Evolutionary conservation across 2,329 filamentous ascomycete genomes (phyloP).

Genomic region (Aureobasidium sp.): DNA sequence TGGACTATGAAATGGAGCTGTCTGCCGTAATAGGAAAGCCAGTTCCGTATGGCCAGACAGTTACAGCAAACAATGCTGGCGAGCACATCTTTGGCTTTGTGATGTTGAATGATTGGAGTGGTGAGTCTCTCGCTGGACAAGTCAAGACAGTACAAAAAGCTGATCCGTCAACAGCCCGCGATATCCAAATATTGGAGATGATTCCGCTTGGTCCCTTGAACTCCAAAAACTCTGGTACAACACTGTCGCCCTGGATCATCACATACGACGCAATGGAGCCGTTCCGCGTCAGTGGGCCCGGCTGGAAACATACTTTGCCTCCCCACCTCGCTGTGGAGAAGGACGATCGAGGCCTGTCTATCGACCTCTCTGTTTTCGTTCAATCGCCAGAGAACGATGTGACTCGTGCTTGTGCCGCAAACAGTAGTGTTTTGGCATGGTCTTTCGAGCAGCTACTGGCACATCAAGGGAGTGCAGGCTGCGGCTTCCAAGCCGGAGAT

Average conservation of each 20-base stretch:
- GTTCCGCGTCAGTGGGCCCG: conserved; percentile 23
- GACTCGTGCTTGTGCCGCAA: conserved; percentile 23
- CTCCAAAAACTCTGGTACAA: conserved; percentile 54
- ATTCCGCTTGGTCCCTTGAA: conserved; percentile 55
- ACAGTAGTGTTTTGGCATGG: conserved; percentile 38
- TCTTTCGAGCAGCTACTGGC: conserved; percentile 41
- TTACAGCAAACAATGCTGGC: conserved; percentile 37
- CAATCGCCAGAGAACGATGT: conserved; percentile 15
- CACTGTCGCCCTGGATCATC: conserved; percentile 56
- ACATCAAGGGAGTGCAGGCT: conserved; percentile 38
- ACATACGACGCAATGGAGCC: conserved; percentile 51
- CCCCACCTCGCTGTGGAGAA: conserved; percentile 22
- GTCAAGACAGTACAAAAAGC: conserved; percentile 15
- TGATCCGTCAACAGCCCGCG: conserved; percentile 37
- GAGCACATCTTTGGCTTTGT: conserved; percentile 58
- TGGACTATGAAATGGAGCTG: conserved; percentile 48
- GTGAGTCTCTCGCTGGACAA: conserved; percentile 22
- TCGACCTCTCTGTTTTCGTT: conserved; percentile 27
- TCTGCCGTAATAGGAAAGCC: conserved; percentile 40
- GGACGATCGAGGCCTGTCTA: conserved; percentile 24
- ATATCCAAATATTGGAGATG: conserved; percentile 58
- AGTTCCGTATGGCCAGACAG: conserved; percentile 31
- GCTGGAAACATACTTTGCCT: conserved; percentile 24
- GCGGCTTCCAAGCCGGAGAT: conserved; percentile 37
- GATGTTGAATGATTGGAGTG: conserved; percentile 57